These are phyloP conservation scores for Citropsis articulata DNA, from an alignment of 345 rosid genomes.

Conservation along the genomic window DNA sequence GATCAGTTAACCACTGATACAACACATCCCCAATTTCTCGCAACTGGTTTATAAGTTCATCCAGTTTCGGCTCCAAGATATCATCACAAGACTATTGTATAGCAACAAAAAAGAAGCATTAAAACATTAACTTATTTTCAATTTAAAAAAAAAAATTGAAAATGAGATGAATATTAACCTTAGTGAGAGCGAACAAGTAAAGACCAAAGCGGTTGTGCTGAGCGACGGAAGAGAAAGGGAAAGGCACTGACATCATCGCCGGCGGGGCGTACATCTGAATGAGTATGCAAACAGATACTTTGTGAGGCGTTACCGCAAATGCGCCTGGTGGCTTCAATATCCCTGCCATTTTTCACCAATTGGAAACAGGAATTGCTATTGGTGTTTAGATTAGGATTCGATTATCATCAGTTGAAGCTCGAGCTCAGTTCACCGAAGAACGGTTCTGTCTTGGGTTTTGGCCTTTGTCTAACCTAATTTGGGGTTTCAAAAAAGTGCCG, in stretches of 20 bases:
- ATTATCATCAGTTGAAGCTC: not conserved
- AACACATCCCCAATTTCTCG: slow-evolving; percentile 60
- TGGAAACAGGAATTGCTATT: not conserved
- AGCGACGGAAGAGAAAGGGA: slow-evolving; percentile 76
- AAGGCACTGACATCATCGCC: slow-evolving; percentile 53
- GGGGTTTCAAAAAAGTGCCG: slow-evolving; percentile 3
- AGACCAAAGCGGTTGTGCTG: slow-evolving; percentile 91
- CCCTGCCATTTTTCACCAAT: slow-evolving; percentile 40
- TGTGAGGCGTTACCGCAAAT: slow-evolving; percentile 82
- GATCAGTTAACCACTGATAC: slow-evolving; percentile 68
- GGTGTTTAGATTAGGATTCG: not conserved
- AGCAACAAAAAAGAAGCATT: not conserved
- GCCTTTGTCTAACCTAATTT: not conserved
- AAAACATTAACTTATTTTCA: not conserved
- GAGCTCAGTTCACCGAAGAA: not conserved
- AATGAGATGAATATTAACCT: slow-evolving; percentile 38
- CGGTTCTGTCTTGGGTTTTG: not conserved
- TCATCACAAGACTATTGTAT: slow-evolving; percentile 63
- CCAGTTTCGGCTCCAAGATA: slow-evolving; percentile 76
- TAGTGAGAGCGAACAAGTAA: slow-evolving; percentile 72
- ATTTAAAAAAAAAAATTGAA: not conserved
- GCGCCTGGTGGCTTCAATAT: slow-evolving; percentile 38
- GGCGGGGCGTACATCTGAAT: slow-evolving; percentile 80
- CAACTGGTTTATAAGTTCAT: slow-evolving; percentile 63
- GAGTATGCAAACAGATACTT: slow-evolving; percentile 76